A percentile compares a stretch with the other conserved stretches of the same genome.
phyloP scores from a whole-genome alignment of 2,329 filamentous ascomycete species.

The Pestalotiopsis sp. region DNA sequence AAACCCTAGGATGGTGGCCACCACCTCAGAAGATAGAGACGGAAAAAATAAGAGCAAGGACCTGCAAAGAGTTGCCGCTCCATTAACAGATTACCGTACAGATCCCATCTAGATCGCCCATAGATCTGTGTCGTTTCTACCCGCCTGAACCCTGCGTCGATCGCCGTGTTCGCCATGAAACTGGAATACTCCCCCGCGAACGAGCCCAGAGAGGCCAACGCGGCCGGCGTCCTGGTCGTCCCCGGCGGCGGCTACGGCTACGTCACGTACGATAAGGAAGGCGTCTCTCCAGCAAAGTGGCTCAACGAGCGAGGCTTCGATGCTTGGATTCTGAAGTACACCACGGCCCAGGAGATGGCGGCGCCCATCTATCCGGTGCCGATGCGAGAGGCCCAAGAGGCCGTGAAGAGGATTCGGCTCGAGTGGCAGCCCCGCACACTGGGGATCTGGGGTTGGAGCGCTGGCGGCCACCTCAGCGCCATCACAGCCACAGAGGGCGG shows the following conservation, averaged over 20 bases:
- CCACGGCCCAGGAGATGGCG: slow-evolving; percentile 10
- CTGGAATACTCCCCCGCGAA: background rate
- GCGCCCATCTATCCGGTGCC: slow-evolving; percentile 21
- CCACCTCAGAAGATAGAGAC: background rate
- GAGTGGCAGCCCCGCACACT: slow-evolving; percentile 17
- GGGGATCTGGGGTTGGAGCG: slow-evolving; percentile 26
- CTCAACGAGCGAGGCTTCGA: slow-evolving; percentile 23
- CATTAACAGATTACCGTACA: background rate
- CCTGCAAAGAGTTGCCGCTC: background rate
- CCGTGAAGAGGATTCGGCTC: slow-evolving; percentile 18
- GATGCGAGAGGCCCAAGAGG: slow-evolving; percentile 20
- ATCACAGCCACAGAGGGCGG: slow-evolving; percentile 18
- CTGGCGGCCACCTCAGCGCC: slow-evolving; percentile 25
- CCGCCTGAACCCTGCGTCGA: background rate
- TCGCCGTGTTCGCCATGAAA: background rate
- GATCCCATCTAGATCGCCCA: background rate
- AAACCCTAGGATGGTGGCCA: background rate
- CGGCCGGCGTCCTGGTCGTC: slow-evolving; percentile 21
- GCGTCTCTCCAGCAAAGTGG: slow-evolving; percentile 19
- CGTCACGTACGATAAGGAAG: slow-evolving; percentile 22
- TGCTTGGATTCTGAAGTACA: slow-evolving; percentile 26
- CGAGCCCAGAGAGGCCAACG: background rate
- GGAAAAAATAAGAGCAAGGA: background rate
- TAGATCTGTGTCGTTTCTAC: background rate
- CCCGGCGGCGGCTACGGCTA: slow-evolving; percentile 25